phyloP scores from a whole-genome alignment of 2,329 filamentous ascomycete genomes.

The Xylariales sp. region DNA sequence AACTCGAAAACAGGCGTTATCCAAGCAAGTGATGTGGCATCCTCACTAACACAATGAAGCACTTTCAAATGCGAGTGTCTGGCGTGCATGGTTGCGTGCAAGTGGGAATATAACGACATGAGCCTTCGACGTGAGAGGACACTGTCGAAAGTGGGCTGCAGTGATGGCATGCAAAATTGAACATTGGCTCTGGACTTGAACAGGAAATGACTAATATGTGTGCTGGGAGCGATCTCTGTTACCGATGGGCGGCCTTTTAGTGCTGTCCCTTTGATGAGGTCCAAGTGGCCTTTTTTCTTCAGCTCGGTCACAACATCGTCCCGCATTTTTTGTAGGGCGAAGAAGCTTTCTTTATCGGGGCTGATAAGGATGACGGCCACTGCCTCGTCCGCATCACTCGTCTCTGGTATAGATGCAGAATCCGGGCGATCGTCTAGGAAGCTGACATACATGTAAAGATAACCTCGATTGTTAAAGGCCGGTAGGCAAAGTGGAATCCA shows the following conservation, averaged over 20 bases:
- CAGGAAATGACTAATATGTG: slow-evolving; percentile 87
- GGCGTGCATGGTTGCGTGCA: slow-evolving; percentile 87
- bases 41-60: slow-evolving; percentile 79
- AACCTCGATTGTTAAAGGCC: slow-evolving; percentile 96
- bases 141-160: slow-evolving; percentile 72
- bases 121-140: slow-evolving; percentile 74
- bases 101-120: slow-evolving; percentile 84
- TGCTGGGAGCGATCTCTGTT: slow-evolving; percentile 82
- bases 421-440: slow-evolving; percentile 77
- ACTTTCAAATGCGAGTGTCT: slow-evolving; percentile 89
- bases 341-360: slow-evolving; percentile 93
- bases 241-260: slow-evolving; percentile 76
- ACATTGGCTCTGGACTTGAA: slow-evolving; percentile 97
- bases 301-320: slow-evolving; percentile 75
- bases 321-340: slow-evolving; percentile 81
- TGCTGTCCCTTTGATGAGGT: slow-evolving; percentile 78
- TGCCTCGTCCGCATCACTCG: slow-evolving; percentile 77
- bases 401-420: slow-evolving; percentile 55
- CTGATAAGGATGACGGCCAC: slow-evolving; percentile 95
- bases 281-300: slow-evolving; percentile 78
- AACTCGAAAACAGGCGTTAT: slow-evolving; percentile 91
- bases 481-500: slow-evolving; percentile 97
- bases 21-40: slow-evolving; percentile 87
- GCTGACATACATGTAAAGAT: slow-evolving; percentile 99
- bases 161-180: slow-evolving; percentile 92